Percentiles rank a stretch among this genome's conserved stretches.
Conservation (phyloP, 2,329 filamentous ascomycete species). For the Aciculosporium take region DNA sequence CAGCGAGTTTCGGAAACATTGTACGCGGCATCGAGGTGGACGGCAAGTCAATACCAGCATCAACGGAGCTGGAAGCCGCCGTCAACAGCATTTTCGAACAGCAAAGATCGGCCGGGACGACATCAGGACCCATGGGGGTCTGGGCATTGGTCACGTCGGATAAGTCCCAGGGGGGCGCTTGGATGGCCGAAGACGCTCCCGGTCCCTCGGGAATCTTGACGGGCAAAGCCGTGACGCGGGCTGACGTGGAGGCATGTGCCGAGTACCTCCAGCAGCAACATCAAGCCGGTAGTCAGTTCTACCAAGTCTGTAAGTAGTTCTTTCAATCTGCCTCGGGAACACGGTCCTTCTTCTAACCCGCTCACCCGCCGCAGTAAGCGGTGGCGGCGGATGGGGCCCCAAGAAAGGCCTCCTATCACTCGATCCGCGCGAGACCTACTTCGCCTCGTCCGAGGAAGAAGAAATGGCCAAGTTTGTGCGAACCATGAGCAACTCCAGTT, state of each 20-base stretch:
- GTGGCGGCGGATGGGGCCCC: conserved; percentile 71
- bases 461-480: conserved; percentile 39
- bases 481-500: conserved; percentile 31
- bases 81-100: conserved; percentile 44
- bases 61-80: conserved; percentile 52
- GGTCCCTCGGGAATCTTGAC: conserved; percentile 4
- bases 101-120: conserved; percentile 11
- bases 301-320: conserved; percentile 22
- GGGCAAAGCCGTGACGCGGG: conserved; percentile 4
- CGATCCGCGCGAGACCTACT: conserved; percentile 50
- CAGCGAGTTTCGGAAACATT: conserved; percentile 64
- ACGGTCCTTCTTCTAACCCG: conserved; percentile 8
- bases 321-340: not conserved
- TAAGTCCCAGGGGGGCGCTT: conserved; percentile 1
- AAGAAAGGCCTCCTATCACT: conserved; percentile 69
- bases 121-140: conserved; percentile 41
- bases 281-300: conserved; percentile 29
- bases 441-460: conserved; percentile 30
- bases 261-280: conserved; percentile 21
- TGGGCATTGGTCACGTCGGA: conserved; percentile 58
- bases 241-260: conserved; percentile 13
- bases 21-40: conserved; percentile 45
- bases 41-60: conserved; percentile 42
- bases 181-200: conserved; percentile 5
- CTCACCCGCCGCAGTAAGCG: conserved; percentile 41